Base-by-base conservation (phyloP, 2,329 filamentous ascomycete genomes). In the Penicillium sp. region DNA sequence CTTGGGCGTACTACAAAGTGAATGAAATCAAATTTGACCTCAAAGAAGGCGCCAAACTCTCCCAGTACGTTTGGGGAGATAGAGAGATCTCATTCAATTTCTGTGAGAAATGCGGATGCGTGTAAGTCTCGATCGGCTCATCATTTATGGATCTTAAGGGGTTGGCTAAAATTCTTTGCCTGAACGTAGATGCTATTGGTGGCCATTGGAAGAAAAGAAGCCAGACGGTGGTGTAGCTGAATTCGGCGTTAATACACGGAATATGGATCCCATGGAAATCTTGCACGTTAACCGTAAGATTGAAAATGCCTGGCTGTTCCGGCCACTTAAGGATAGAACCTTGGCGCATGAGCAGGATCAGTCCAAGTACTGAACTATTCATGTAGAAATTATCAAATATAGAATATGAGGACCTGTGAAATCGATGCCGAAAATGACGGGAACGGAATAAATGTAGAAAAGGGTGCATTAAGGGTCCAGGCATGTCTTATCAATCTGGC, bases 1-100 rank as follows among this genome's bases (percentile, higher is more conserved):
- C 55, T 50, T 58, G 55, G 55, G 55, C 35, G 14, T 58, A 58
- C 55, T 58, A 54, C 51, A 58, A 53, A 46, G 50, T 58, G 27
- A 46, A 54, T 33, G 55, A 58, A 31, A n/a, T 54, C 50, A 53
- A 53, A 49, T 49, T 57, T 29, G 50, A 57, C 26, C 48, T 44
- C 3, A 48, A 45, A 44, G 50, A 53, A 53, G 54, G 54, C 50
- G 54, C 49, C 35, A 57, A 57, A 44, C 33, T 57, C 54, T 53
- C 49, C 21, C 35, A 45, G 33, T 57, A 57, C 35, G 19, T 53
- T 45, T 57, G 54, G 54, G 54, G 54, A 31, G 54, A 53, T 49
- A 44, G 27, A 57, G 27, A 44, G 45, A 57, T 14, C 16, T 57
- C 54, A 13, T 57, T 57, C 27, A 52, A 57, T 53, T 57, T 45